Percentiles rank a stretch among this genome's conserved stretches.
Evolutionary conservation across 2,329 filamentous ascomycete genomes (phyloP).

Genomic region (Ophiocordyceps camponoti-floridani): DNA sequence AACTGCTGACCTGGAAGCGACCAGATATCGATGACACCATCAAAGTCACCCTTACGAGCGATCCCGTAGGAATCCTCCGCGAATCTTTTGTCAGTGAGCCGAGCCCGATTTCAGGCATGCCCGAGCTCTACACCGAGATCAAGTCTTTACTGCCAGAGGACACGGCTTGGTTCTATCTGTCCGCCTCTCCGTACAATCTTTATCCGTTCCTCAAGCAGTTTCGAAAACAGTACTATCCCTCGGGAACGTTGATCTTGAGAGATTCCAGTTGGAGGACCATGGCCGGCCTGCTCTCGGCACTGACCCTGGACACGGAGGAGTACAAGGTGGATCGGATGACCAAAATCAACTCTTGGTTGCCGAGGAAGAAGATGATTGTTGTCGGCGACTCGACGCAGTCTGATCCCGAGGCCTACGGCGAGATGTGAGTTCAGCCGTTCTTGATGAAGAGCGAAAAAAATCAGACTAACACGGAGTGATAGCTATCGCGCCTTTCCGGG

Average conservation of each 20-base stretch:
- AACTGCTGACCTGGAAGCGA: neutral
- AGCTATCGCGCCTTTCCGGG: constrained; percentile 46
- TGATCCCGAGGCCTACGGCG: constrained; percentile 79
- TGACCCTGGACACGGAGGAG: constrained; percentile 64
- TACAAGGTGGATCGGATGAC: constrained; percentile 74
- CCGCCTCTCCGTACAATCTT: constrained; percentile 84
- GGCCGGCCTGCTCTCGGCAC: constrained; percentile 56
- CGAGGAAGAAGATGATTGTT: constrained; percentile 59
- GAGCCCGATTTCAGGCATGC: constrained; percentile 60
- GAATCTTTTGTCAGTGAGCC: constrained; percentile 71
- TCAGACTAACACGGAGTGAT: constrained; percentile 3
- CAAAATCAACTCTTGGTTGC: constrained; percentile 65
- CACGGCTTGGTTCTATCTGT: constrained; percentile 82
- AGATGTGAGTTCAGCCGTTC: constrained; percentile 35
- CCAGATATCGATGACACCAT: constrained; percentile 88
- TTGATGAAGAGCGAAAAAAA: neutral
- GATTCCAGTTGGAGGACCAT: constrained; percentile 79
- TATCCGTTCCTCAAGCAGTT: constrained; percentile 75
- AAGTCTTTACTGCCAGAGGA: constrained; percentile 30
- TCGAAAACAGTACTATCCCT: constrained; percentile 50
- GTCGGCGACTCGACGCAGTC: constrained; percentile 85
- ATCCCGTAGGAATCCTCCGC: constrained; percentile 61
- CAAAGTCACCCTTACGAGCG: constrained; percentile 71
- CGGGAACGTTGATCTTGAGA: constrained; percentile 67
- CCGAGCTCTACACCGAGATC: constrained; percentile 59